These are phyloP conservation scores for Mycosarcoma maydis DNA, from an alignment of 1,284 basidiomycete genomes.

Conservation along the genomic window DNA sequence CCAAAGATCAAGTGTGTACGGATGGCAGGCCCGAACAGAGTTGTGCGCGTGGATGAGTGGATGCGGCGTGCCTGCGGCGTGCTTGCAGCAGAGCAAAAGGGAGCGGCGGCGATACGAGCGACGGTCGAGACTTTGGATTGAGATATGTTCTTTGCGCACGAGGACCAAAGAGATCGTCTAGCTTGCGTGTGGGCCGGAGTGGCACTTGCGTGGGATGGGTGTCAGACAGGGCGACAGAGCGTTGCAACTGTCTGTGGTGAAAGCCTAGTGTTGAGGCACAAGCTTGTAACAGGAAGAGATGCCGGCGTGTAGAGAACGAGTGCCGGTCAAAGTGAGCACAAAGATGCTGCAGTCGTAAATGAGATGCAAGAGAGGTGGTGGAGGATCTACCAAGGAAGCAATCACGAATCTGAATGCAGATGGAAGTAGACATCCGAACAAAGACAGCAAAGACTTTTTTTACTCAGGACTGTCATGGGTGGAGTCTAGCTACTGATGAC, in stretches of 20 bases:
- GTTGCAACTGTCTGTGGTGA: neutral
- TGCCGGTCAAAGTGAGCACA: neutral
- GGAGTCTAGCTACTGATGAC: too few species aligned
- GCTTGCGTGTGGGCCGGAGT: too few species aligned
- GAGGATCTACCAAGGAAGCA: slow-evolving; percentile 1
- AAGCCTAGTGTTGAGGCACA: neutral
- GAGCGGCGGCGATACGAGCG: neutral
- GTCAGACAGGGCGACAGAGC: too few species aligned
- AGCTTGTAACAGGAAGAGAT: neutral
- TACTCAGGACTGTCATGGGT: too few species aligned
- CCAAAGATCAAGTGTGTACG: neutral
- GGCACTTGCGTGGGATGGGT: neutral
- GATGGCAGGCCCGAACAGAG: neutral
- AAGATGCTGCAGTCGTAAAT: neutral
- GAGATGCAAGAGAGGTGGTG: slow-evolving; percentile 1
- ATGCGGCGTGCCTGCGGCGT: neutral
- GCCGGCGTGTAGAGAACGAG: slow-evolving; percentile 1
- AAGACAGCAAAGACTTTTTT: neutral
- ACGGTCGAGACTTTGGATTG: neutral
- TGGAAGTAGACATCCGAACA: slow-evolving; percentile 5
- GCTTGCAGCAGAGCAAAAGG: neutral
- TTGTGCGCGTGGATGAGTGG: neutral
- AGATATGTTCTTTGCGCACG: too few species aligned
- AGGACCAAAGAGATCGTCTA: too few species aligned
- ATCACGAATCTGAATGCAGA: too few species aligned